These are phyloP conservation scores for Rhizopogon roseolus DNA, from an alignment of 768 basidiomycete genomes.

Conservation along the genomic window DNA sequence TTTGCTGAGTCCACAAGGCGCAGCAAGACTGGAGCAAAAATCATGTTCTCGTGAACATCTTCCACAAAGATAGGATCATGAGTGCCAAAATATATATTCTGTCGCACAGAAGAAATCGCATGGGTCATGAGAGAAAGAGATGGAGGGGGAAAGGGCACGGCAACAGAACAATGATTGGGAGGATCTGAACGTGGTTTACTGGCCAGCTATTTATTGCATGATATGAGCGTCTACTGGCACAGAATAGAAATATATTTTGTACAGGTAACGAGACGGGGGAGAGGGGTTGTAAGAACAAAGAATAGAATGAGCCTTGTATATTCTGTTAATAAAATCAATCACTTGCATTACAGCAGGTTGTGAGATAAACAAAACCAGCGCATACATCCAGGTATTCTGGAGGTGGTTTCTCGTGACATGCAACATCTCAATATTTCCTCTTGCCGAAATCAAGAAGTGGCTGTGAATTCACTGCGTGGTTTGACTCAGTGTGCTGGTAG, in stretches of 20 bases:
- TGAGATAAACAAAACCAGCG: no score
- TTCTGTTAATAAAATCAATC: no score
- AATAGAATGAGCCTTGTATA: not conserved
- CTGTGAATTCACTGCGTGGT: no score
- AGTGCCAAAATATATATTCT: slow-evolving; percentile 28
- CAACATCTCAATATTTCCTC: no score
- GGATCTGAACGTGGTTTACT: not conserved
- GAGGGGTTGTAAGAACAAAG: not conserved
- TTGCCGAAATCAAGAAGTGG: no score
- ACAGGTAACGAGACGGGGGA: not conserved
- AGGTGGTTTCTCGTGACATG: no score
- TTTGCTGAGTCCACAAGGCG: slow-evolving; percentile 23
- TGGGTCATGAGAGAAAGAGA: not conserved
- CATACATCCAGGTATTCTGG: no score
- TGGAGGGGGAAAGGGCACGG: not conserved
- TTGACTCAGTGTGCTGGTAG: no score
- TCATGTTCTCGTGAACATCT: slow-evolving; percentile 18
- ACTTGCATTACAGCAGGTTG: no score
- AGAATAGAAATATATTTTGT: not conserved
- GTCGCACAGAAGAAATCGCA: slow-evolving; percentile 22
- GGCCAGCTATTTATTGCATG: slow-evolving; percentile 1
- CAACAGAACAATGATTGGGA: not conserved
- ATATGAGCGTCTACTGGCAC: not conserved
- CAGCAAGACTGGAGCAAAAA: slow-evolving; percentile 20
- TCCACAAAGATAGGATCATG: slow-evolving; percentile 24